phyloP scores from a whole-genome alignment of 2,329 filamentous ascomycete genomes.

The Cercospora sp. region DNA sequence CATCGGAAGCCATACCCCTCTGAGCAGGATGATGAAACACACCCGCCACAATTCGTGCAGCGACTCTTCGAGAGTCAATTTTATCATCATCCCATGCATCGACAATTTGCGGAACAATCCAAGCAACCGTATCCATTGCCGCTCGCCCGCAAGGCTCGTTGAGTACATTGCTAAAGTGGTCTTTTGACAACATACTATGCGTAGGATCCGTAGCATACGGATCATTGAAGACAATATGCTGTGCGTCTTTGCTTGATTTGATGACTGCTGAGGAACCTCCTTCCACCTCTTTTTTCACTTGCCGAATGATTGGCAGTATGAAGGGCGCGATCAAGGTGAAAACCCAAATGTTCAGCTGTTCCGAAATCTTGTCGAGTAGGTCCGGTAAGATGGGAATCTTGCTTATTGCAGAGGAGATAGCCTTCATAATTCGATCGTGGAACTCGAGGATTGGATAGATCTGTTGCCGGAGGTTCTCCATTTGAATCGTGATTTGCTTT shows the following conservation, averaged over 20 bases:
- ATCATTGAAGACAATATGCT: conserved; percentile 82
- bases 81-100: conserved; percentile 78
- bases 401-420: conserved; percentile 74
- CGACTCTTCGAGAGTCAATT: conserved; percentile 66
- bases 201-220: conserved; percentile 77
- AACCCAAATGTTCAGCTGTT: conserved; percentile 84
- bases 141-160: conserved; percentile 86
- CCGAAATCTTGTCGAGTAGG: conserved; percentile 80
- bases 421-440: conserved; percentile 84
- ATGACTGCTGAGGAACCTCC: conserved; percentile 88
- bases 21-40: conserved; percentile 79
- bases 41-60: conserved; percentile 75
- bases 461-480: conserved; percentile 70
- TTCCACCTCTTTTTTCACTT: conserved; percentile 82
- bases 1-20: conserved; percentile 51
- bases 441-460: conserved; percentile 89
- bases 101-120: conserved; percentile 86
- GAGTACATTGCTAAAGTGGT: conserved; percentile 86
- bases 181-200: conserved; percentile 93
- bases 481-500: conserved; percentile 76
- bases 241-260: conserved; percentile 76
- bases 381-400: conserved; percentile 83
- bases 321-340: conserved; percentile 91
- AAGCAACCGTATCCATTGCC: conserved; percentile 74
- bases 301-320: conserved; percentile 78